These are phyloP conservation scores for Poteriospumella lacustris DNA, from an alignment of 108 stramenopile species.

Conservation along the genomic window DNA sequence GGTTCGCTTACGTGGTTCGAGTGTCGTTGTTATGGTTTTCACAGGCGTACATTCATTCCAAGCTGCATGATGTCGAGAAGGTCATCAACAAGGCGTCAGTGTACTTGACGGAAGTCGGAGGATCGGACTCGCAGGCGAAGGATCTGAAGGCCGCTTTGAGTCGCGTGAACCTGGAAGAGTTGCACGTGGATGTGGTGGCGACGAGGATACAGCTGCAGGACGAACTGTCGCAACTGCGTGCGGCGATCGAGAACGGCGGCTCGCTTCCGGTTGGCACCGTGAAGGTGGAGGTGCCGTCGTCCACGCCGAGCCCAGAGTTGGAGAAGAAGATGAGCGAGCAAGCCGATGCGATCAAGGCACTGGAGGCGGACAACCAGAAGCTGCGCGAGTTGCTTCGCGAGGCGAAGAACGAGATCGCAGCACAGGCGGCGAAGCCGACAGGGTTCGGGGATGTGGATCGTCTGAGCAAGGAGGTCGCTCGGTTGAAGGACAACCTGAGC, in stretches of 20 bases:
- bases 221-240: conserved; percentile 5
- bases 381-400: neutral
- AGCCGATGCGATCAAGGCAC: neutral
- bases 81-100: neutral
- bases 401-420: neutral
- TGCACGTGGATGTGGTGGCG: neutral
- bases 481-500: neutral
- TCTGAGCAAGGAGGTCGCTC: neutral
- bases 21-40: neutral
- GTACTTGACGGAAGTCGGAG: neutral
- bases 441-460: neutral
- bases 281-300: neutral
- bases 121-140: neutral
- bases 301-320: neutral
- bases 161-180: conserved; percentile 15
- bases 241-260: neutral
- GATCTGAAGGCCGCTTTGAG: neutral
- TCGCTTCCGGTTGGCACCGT: neutral
- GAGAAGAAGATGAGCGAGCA: neutral
- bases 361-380: neutral
- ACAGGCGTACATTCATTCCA: neutral
- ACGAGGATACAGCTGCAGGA: conserved; percentile 12
- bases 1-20: neutral
- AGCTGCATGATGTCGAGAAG: neutral
- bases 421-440: neutral